phyloP scores from a whole-genome alignment of 257 asterid species.

The Lithospermum erythrorhizon region DNA sequence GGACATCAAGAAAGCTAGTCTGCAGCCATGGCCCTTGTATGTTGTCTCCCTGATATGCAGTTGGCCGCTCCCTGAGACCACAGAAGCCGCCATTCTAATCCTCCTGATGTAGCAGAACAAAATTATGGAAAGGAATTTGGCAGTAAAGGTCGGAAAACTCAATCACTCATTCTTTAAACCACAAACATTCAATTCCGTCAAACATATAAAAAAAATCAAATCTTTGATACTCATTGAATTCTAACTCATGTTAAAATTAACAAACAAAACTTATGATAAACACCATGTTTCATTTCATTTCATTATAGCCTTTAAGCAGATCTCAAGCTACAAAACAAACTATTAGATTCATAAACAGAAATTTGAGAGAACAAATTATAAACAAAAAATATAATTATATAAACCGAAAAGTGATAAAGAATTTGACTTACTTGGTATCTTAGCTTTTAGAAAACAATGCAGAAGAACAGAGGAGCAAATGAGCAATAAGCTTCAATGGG shows the following conservation, averaged over 20 bases:
- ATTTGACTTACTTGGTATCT: not conserved
- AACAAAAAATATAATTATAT: too few species aligned
- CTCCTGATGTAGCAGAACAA: constrained; percentile 12
- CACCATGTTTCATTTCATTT: not conserved
- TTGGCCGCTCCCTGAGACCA: constrained; percentile 48
- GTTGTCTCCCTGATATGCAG: constrained; percentile 36
- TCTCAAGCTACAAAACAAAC: not conserved
- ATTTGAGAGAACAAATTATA: too few species aligned
- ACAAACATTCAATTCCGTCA: not conserved
- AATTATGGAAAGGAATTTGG: not conserved
- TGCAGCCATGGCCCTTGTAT: constrained; percentile 30
- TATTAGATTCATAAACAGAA: too few species aligned
- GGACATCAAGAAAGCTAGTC: constrained; percentile 29
- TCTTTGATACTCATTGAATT: too few species aligned
- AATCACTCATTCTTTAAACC: not conserved
- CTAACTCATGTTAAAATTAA: too few species aligned
- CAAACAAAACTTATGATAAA: too few species aligned
- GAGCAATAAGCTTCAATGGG: not conserved
- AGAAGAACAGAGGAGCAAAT: not conserved
- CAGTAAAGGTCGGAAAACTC: too few species aligned
- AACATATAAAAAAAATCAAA: not conserved
- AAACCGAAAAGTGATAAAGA: too few species aligned
- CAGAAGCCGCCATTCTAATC: constrained; percentile 48
- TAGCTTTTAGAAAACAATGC: not conserved
- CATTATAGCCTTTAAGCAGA: too few species aligned